Evolutionary conservation across 2,329 filamentous ascomycete genomes (phyloP), one percentile per base, ranked within the genome.

Genomic region (Eurotiales sp.): DNA sequence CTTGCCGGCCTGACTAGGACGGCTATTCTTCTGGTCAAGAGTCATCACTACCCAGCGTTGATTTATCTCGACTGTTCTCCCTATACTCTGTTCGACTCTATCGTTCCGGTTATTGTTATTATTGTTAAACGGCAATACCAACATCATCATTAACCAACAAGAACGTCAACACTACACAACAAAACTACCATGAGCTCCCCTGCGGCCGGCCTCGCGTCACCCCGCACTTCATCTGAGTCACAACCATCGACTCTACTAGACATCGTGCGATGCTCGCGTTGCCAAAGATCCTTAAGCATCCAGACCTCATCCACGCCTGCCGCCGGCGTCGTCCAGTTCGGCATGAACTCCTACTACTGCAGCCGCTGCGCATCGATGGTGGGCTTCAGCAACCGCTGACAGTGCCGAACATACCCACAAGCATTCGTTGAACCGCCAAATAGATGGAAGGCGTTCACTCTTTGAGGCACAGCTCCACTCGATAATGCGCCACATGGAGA

Each of bases 271-370:
- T 77, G 74, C 58, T 77, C 73, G 12, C 62, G 74, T 19, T 77
- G 74, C 58, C 73, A 76, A 60, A 68, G 72, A 53, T 72, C 72
- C 7, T 63, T 77, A 58, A 73, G 67, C 46, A 60, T 75, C n/a
- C 41, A 53, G 17, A 15, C 17, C 21, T 59, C 64, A 7, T 66
- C 69, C 7, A 61, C 66, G 2, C 43, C 55, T n/a, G 50, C 53
- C 8, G 58, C 64, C 1, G 69, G 66, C 4, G 67, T 67, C 2
- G 70, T 77, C 15, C 71, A 69, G 41, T 76, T 76, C 59, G 73
- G 72, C 49, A 72, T 74, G 64, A 77, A 76, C 54, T 74, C 72
- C 17, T 77, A 76, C 56, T 77, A 77, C 58, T 77, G 74, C 60
- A 67, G 61, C 45, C 69, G 72, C 45, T 75, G 72, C 55, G 72